Percentiles rank a stretch among this genome's conserved stretches.
Conservation (phyloP, 192 early-diverging fungal species). For the Linnemannia elongata region DNA sequence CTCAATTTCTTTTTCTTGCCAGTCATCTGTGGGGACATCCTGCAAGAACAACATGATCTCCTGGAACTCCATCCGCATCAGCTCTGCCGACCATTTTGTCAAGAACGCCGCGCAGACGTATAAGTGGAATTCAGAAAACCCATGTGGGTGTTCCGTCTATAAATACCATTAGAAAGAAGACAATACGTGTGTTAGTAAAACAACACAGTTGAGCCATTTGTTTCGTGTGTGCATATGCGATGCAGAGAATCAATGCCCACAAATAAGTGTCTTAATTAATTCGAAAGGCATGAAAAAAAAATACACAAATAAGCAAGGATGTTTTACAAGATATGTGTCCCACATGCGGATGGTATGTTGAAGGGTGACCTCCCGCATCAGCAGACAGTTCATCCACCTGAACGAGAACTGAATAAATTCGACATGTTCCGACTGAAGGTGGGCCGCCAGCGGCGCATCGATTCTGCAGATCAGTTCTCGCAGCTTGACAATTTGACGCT, state of each 20-base stretch:
- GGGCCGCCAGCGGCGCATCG: slow-evolving; percentile 86
- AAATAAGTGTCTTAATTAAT: slow-evolving; percentile 1
- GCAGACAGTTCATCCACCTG: slow-evolving; percentile 99
- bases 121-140: slow-evolving; percentile 96
- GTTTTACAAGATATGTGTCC: slow-evolving; percentile 93
- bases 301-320: neutral
- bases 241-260: neutral
- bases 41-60: slow-evolving; percentile 96
- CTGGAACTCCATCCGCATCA: slow-evolving; percentile 92
- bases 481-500: slow-evolving; percentile 88
- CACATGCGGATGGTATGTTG: slow-evolving; percentile 96
- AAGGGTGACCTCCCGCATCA: slow-evolving; percentile 96
- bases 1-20: slow-evolving; percentile 94
- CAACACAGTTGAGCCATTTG: neutral
- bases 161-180: neutral
- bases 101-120: slow-evolving; percentile 99
- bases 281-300: neutral
- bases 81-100: slow-evolving; percentile 92
- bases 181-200: neutral
- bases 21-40: slow-evolving; percentile 84
- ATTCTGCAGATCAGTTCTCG: slow-evolving; percentile 94
- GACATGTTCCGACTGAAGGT: slow-evolving; percentile 89
- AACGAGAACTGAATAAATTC: slow-evolving; percentile 99
- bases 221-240: neutral
- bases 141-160: slow-evolving; percentile 87